Base-by-base conservation (phyloP, 1,284 basidiomycete species). In the Heterobasidion irregulare region DNA sequence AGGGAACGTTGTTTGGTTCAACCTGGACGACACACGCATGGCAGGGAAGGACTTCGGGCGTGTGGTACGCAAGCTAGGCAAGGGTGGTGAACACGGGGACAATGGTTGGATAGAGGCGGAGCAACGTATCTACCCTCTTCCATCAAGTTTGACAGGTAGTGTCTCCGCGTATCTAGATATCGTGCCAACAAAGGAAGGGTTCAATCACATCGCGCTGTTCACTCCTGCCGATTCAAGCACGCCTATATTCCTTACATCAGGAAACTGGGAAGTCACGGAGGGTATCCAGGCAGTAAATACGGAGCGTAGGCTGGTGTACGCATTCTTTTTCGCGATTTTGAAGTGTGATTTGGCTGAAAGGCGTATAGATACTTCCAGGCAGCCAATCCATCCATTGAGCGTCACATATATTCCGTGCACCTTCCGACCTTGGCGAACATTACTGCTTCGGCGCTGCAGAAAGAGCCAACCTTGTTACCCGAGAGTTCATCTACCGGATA, bases 101-200 rank as follows among this genome's bases (percentile, higher is more conserved):
- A 82, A 85, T 46, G 96, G 96, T 0, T 98, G 96, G 95, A 93
- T 98, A 61, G 91, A 97, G 48, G 69, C 75, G 56, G 86, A 68
- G 10, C 87, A 89, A 72, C 75, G 72, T 33, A 80, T 90, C 45
- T 73, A 77, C 56, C 79, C 83, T 2, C 70, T 91, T 15, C 77
- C 82, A 15, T 58, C 65, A 57, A 62, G 65, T 61, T 61, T 80
- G 56, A 68, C 75, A 62, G 70, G 73, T 1, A 73, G 73, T 43
- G 62, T 70, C 9, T 65, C 75, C 12, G 89, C 89, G 12, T 98
- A 97, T 69, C 76, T 98, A 47, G 94, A 98, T 66, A 79, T 98
- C 58, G 80, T 94, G 3, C 91, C 94, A 10, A 83, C 81, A 26
- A 64, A 74, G 26, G 79, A 88, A 16, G 94, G 94, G 0, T 97